phyloP scores from a whole-genome alignment of 192 early-diverging fungal genomes.

The Coemansia sp. region DNA sequence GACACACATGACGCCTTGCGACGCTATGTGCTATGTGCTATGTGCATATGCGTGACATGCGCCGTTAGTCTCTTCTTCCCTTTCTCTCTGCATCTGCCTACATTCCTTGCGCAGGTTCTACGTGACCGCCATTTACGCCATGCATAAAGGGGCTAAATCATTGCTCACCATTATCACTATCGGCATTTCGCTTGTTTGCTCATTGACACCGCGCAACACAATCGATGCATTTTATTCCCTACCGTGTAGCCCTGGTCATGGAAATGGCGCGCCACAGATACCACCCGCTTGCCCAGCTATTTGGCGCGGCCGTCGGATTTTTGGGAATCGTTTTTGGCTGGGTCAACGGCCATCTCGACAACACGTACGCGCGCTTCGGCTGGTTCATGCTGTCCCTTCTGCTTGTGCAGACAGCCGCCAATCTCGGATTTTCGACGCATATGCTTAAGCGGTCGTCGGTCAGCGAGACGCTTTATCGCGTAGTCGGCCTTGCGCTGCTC shows the following conservation, averaged over 20 bases:
- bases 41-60: neutral
- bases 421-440: constrained; percentile 39
- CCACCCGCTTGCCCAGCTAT: constrained; percentile 56
- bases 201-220: too few relatives aligned
- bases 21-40: neutral
- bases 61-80: neutral
- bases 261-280: constrained; percentile 52
- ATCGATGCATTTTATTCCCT: neutral
- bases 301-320: constrained; percentile 46
- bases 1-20: neutral
- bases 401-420: constrained; percentile 48
- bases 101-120: neutral
- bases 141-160: neutral
- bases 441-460: constrained; percentile 27
- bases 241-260: constrained; percentile 51
- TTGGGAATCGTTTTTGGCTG: constrained; percentile 61
- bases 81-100: neutral
- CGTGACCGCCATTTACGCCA: neutral
- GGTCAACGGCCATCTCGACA: constrained; percentile 53
- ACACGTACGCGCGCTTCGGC: constrained; percentile 59
- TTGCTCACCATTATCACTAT: too few relatives aligned
- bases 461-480: constrained; percentile 41
- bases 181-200: too few relatives aligned
- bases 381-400: constrained; percentile 55
- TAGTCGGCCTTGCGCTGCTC: constrained; percentile 41